Evolutionary conservation across 2,329 filamentous ascomycete genomes (phyloP).

Genomic region (Aspergillus quadricinctus): DNA sequence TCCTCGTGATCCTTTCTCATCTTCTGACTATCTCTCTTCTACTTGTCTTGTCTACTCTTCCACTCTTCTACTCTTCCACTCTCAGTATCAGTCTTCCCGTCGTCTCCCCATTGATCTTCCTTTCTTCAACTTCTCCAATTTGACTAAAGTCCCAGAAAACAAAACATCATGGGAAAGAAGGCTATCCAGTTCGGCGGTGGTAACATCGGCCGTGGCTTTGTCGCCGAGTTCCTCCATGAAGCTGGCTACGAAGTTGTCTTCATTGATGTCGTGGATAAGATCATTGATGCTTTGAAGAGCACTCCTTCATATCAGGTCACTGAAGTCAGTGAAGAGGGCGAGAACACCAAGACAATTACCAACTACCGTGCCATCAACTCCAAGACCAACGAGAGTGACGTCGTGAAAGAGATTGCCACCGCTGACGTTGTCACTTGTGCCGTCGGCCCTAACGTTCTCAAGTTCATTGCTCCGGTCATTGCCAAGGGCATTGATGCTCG

Average conservation of each 20-base stretch:
- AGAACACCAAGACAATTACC: slow-evolving; percentile 75
- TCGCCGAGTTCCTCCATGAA: slow-evolving; percentile 88
- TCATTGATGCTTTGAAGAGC: slow-evolving; percentile 76
- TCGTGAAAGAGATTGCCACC: slow-evolving; percentile 78
- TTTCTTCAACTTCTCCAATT: slow-evolving; percentile 4
- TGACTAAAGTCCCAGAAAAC: not conserved
- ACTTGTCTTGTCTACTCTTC: not conserved
- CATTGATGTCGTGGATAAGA: slow-evolving; percentile 80
- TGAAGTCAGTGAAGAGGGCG: slow-evolving; percentile 82
- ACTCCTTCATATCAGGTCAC: slow-evolving; percentile 82
- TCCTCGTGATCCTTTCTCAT: not conserved
- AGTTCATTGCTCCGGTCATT: slow-evolving; percentile 92
- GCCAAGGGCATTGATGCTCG: slow-evolving; percentile 87
- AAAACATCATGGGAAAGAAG: slow-evolving; percentile 51
- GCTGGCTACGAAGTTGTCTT: slow-evolving; percentile 96
- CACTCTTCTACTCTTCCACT: not conserved
- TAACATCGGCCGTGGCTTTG: slow-evolving; percentile 83
- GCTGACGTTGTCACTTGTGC: slow-evolving; percentile 94
- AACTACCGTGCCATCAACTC: slow-evolving; percentile 98
- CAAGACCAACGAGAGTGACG: slow-evolving; percentile 73
- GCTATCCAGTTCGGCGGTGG: slow-evolving; percentile 83
- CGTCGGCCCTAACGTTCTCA: slow-evolving; percentile 91
- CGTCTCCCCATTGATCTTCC: slow-evolving; percentile 6
- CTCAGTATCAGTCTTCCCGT: slow-evolving; percentile 1
- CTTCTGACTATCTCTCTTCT: not conserved